Evolutionary conservation across 805 yeast species (phyloP).

Genomic region (Wickerhamomyces chaumierensis): DNA sequence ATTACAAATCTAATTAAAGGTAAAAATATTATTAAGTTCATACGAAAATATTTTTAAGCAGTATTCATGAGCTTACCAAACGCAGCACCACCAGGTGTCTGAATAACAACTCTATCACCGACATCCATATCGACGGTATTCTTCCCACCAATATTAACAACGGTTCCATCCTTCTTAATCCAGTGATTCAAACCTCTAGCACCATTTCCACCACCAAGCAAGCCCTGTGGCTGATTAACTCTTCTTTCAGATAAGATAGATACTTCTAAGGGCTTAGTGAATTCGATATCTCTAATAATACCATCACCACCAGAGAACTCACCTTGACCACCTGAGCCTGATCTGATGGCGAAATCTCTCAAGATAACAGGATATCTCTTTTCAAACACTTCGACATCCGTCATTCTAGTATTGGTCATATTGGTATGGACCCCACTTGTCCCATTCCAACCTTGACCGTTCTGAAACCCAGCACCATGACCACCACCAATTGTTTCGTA

Average conservation of each 20-base stretch:
- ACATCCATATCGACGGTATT: constrained; percentile 41
- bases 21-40: too few relatives aligned
- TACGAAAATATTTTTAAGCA: too few relatives aligned
- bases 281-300: constrained; percentile 75
- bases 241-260: constrained; percentile 84
- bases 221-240: constrained; percentile 75
- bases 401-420: constrained; percentile 88
- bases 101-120: constrained; percentile 59
- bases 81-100: constrained; percentile 86
- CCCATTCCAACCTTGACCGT: constrained; percentile 73
- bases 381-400: constrained; percentile 85
- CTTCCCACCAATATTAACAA: constrained; percentile 58
- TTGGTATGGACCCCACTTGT: constrained; percentile 87
- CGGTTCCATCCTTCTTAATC: constrained; percentile 26
- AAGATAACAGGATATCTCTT: constrained; percentile 78
- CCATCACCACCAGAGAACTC: constrained; percentile 74
- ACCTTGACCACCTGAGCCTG: constrained; percentile 76
- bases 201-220: constrained; percentile 75
- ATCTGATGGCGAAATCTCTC: constrained; percentile 58
- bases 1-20: too few relatives aligned
- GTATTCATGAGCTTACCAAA: too few relatives aligned
- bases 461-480: constrained; percentile 51
- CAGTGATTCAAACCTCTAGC: constrained; percentile 55
- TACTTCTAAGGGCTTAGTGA: constrained; percentile 57
- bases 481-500: constrained; percentile 96